Evolutionary conservation across 371 early-diverging fungal genomes (phyloP).

Genomic region (Syncephalastrum sp.): DNA sequence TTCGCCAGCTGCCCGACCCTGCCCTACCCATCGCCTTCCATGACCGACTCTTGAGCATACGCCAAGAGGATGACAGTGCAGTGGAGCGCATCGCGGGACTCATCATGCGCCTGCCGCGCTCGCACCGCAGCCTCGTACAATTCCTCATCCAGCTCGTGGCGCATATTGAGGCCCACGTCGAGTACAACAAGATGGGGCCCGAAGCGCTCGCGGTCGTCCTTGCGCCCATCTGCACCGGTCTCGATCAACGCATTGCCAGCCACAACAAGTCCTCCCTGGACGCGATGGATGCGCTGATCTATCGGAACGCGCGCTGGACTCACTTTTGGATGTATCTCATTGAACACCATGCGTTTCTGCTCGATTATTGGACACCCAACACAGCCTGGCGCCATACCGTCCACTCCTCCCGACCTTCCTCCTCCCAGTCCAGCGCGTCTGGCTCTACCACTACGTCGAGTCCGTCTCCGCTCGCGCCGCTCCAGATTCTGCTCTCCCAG

Average conservation of each 20-base stretch:
- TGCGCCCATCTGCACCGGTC: slow-evolving; percentile 44
- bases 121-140: slow-evolving; percentile 36
- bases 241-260: slow-evolving; percentile 23
- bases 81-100: slow-evolving; percentile 14
- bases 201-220: slow-evolving; percentile 46
- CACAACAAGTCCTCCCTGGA: slow-evolving; percentile 3
- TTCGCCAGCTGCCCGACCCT: slow-evolving; percentile 40
- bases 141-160: slow-evolving; percentile 30
- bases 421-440: no score
- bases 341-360: slow-evolving; percentile 29
- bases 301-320: slow-evolving; percentile 41
- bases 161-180: slow-evolving; percentile 23
- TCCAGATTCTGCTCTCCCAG: slow-evolving; percentile 6
- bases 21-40: slow-evolving; percentile 41
- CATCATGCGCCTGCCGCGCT: slow-evolving; percentile 27
- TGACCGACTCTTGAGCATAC: slow-evolving; percentile 18
- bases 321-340: slow-evolving; percentile 41
- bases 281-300: slow-evolving; percentile 22
- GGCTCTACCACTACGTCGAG: background rate
- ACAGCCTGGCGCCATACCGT: background rate
- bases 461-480: slow-evolving; percentile 6
- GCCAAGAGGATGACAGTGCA: background rate
- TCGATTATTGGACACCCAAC: slow-evolving; percentile 7
- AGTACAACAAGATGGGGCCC: slow-evolving; percentile 39
- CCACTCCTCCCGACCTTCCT: no score